A percentile compares a stretch with the other conserved stretches of the same genome.
Conservation (phyloP, 1,284 basidiomycete species). For the Cutaneotrichosporon sp. region DNA sequence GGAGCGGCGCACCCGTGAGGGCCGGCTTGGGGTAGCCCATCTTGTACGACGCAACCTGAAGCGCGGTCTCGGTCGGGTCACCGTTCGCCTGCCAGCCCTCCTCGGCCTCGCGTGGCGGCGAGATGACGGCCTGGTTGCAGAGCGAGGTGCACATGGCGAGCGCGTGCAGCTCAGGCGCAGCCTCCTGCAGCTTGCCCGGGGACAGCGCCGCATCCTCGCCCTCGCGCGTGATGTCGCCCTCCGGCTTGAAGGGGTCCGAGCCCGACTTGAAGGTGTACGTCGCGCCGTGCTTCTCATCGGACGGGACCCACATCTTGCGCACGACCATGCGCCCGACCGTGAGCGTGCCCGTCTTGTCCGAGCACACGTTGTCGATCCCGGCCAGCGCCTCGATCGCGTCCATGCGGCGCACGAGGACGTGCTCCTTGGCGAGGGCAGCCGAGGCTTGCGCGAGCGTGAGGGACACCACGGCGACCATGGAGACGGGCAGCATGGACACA, state of each 20-base stretch:
- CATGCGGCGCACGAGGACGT: slow-evolving; percentile 58
- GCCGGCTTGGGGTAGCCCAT: slow-evolving; percentile 54
- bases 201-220: neutral
- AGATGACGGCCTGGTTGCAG: slow-evolving; percentile 58
- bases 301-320: slow-evolving; percentile 62
- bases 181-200: slow-evolving; percentile 23
- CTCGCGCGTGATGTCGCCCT: slow-evolving; percentile 41
- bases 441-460: slow-evolving; percentile 54
- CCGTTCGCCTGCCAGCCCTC: slow-evolving; percentile 68
- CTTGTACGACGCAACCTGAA: slow-evolving; percentile 66
- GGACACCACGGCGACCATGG: slow-evolving; percentile 55
- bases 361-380: slow-evolving; percentile 64
- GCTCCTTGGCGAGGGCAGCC: slow-evolving; percentile 54
- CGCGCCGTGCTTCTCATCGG: slow-evolving; percentile 40
- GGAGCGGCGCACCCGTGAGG: slow-evolving; percentile 39
- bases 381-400: slow-evolving; percentile 63
- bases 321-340: slow-evolving; percentile 62
- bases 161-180: slow-evolving; percentile 49
- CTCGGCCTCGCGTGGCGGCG: slow-evolving; percentile 45
- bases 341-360: slow-evolving; percentile 68
- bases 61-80: slow-evolving; percentile 67
- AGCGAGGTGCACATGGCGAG: slow-evolving; percentile 56
- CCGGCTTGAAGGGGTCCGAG: slow-evolving; percentile 55
- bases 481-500: slow-evolving; percentile 61
- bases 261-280: slow-evolving; percentile 53